Base-by-base conservation (phyloP, 371 early-diverging fungal genomes). In the Sporodiniella umbellata region DNA sequence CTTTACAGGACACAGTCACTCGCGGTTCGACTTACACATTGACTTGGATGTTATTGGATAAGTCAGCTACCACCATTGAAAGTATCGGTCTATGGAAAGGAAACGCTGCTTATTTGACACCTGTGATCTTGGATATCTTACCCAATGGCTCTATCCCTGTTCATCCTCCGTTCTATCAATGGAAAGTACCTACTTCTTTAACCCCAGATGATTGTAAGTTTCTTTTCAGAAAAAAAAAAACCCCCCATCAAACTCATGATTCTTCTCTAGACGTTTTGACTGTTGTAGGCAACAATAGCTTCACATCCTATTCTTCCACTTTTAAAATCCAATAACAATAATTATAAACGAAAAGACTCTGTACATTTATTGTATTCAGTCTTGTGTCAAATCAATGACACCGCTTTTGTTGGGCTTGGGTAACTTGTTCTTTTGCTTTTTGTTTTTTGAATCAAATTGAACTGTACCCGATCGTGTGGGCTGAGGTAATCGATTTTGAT, bases 391-490 rank as follows among this genome's bases (percentile, higher is more conserved):
- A 26, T 61, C 62, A 45, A 62, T 62, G 3, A 56, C 46, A 18
- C 62, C 62, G 49, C 56, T 56, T 1, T 56, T 45, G 23, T 43
- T 62, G n/a, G 62, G 62, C 19, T 33, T 56, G 30, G 62, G 62
- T 12, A 62, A 35, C 35, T 25, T 44, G 21, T 45, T 12, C 19
- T 47, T 25, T 14, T 26, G n/a, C 23, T 51, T 25, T 11, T 33
- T 33, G 22, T 50, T 42, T 10, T 39, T 50, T 25, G 44, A 42
- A 30, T 30, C 43, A 8, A 54, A 21, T 8, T 46, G 46, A 11
- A 56, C 51, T 15, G 53, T 61, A 5, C 61, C 55, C 18, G 52
- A 56, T 23, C 64, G 40, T 10, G 64, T 51, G n/a, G 64, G 64
- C 28, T 58, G 54, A 12, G 64, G 64, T 0, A 63, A 33, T 1